Conservation (phyloP, 441 rosid genomes). For the Gossypium laxum region DNA sequence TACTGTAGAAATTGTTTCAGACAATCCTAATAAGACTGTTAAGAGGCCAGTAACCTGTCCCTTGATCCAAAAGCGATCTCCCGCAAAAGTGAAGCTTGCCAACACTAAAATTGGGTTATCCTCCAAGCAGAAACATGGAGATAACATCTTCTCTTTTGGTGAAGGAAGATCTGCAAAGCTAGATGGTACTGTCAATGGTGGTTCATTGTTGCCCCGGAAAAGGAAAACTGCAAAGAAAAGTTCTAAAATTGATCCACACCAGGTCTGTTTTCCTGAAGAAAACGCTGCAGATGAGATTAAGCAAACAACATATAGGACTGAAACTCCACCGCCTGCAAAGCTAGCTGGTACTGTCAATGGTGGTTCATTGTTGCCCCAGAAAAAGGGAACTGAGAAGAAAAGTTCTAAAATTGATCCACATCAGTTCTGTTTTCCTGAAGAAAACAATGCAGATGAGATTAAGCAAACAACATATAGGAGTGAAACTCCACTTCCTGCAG, state of each 20-base stretch:
- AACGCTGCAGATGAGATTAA: constrained; percentile 29
- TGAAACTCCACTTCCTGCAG: constrained; percentile 25
- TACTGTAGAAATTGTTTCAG: constrained; percentile 69
- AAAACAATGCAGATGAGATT: constrained; percentile 30
- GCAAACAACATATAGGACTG: constrained; percentile 22
- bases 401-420: constrained; percentile 22
- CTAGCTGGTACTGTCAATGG: constrained; percentile 24
- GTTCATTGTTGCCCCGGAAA: constrained; percentile 29
- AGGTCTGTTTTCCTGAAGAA: constrained; percentile 28
- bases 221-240: constrained; percentile 31
- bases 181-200: constrained; percentile 25
- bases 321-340: constrained; percentile 13
- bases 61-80: constrained; percentile 34
- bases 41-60: constrained; percentile 58
- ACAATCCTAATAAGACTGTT: constrained; percentile 37
- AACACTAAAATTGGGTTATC: constrained; percentile 18
- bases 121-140: constrained; percentile 29
- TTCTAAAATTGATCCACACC: constrained; percentile 24
- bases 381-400: constrained; percentile 33
- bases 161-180: constrained; percentile 35
- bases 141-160: constrained; percentile 41
- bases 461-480: constrained; percentile 27
- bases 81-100: constrained; percentile 8
- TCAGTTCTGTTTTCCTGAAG: constrained; percentile 28
- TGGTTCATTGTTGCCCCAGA: constrained; percentile 28